phyloP scores from a whole-genome alignment of 2,329 filamentous ascomycete species.

The Chaetothyriales sp. region DNA sequence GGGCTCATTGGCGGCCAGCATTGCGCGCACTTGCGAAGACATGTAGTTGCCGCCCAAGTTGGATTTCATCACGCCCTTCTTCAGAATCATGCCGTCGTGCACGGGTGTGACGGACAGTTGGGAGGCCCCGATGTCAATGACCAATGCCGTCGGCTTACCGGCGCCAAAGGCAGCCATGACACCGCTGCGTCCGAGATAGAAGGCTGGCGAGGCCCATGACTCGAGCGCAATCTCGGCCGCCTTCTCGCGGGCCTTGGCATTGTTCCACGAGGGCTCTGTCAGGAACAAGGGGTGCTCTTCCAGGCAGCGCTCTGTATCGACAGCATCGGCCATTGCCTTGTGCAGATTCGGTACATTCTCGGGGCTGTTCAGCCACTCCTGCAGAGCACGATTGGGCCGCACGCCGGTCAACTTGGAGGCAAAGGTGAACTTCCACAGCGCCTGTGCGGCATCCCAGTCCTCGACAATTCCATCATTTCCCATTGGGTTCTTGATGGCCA shows the following conservation, averaged over 20 bases:
- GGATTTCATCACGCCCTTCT: slow-evolving; percentile 76
- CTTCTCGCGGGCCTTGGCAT: slow-evolving; percentile 76
- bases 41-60: slow-evolving; percentile 80
- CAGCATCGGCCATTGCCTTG: slow-evolving; percentile 46
- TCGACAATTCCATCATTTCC: slow-evolving; percentile 77
- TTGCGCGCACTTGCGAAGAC: slow-evolving; percentile 69
- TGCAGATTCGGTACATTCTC: slow-evolving; percentile 40
- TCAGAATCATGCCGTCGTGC: slow-evolving; percentile 86
- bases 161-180: slow-evolving; percentile 84
- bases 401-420: slow-evolving; percentile 74
- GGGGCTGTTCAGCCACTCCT: slow-evolving; percentile 64
- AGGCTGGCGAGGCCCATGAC: slow-evolving; percentile 87
- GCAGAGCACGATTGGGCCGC: slow-evolving; percentile 53
- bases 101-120: slow-evolving; percentile 82
- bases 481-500: slow-evolving; percentile 89
- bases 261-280: slow-evolving; percentile 91
- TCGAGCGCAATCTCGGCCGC: slow-evolving; percentile 95
- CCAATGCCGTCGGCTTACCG: slow-evolving; percentile 83
- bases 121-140: slow-evolving; percentile 81
- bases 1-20: slow-evolving; percentile 54
- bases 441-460: slow-evolving; percentile 85
- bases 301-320: slow-evolving; percentile 60
- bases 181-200: slow-evolving; percentile 80
- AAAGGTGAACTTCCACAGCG: slow-evolving; percentile 86
- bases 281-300: slow-evolving; percentile 82